Conservation (phyloP, 352 stramenopile species). For the Phytopythium kandeliae region DNA sequence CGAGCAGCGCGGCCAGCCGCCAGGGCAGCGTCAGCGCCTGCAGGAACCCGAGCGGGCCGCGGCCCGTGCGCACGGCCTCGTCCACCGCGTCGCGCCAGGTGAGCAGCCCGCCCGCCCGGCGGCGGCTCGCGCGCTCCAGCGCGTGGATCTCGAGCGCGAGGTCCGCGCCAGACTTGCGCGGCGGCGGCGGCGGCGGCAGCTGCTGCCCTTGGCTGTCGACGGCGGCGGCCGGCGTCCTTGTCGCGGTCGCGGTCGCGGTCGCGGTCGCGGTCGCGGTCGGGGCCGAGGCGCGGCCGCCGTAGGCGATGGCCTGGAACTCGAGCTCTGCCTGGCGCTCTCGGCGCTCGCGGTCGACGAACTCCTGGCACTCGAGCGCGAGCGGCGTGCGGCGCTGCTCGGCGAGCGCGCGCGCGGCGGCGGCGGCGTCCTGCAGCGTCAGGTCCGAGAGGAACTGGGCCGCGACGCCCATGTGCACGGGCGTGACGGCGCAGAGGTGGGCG, state of each 20-base stretch:
- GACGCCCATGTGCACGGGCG: constrained; percentile 84
- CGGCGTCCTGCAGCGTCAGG: constrained; percentile 83
- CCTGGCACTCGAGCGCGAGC: constrained; percentile 68
- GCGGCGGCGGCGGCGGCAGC: constrained; percentile 9
- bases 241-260: no score
- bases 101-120: constrained; percentile 3
- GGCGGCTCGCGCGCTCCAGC: constrained; percentile 21
- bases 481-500: constrained; percentile 74
- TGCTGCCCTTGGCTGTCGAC: constrained; percentile 18
- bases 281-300: constrained; percentile 45
- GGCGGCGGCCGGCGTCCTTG: no score
- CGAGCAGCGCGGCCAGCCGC: constrained; percentile 34
- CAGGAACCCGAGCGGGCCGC: constrained; percentile 65
- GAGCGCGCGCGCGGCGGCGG: constrained; percentile 56
- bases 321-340: constrained; percentile 75
- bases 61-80: constrained; percentile 43
- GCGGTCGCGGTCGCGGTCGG: no score
- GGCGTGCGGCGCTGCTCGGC: constrained; percentile 56
- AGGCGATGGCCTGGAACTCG: constrained; percentile 79
- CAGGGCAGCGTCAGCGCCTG: constrained; percentile 49
- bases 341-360: constrained; percentile 71
- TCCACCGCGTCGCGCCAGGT: constrained; percentile 22
- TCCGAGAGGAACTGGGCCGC: constrained; percentile 88
- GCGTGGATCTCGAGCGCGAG: constrained; percentile 67
- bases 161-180: constrained; percentile 35